These are phyloP conservation scores for Pisolithus albus DNA, from an alignment of 768 basidiomycete species.

Conservation along the genomic window DNA sequence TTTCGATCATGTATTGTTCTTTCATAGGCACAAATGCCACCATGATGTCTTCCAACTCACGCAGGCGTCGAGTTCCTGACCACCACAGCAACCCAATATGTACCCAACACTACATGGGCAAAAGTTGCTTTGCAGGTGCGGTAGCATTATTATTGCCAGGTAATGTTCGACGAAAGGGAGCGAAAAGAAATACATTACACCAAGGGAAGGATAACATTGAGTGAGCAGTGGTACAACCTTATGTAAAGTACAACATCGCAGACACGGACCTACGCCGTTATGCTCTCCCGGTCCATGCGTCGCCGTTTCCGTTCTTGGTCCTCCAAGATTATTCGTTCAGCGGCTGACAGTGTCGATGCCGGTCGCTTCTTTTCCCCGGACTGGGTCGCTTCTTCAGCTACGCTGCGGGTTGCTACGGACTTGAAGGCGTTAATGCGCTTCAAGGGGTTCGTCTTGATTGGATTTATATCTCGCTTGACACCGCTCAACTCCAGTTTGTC, in stretches of 20 bases:
- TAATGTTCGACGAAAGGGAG: no score
- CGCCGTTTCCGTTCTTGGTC: slow-evolving; percentile 87
- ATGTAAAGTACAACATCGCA: slow-evolving; percentile 2
- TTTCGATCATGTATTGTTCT: no score
- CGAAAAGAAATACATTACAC: no score
- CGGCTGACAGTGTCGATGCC: slow-evolving; percentile 65
- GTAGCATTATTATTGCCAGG: no score
- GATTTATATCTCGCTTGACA: slow-evolving; percentile 39
- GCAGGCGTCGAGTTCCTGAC: slow-evolving; percentile 51
- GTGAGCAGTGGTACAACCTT: slow-evolving; percentile 3
- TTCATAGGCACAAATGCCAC: no score
- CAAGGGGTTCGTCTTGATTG: slow-evolving; percentile 59
- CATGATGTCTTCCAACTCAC: slow-evolving; percentile 14
- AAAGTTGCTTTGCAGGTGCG: no score
- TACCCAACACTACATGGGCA: no score
- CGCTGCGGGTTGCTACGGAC: slow-evolving; percentile 31
- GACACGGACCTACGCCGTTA: slow-evolving; percentile 1
- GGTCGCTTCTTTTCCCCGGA: slow-evolving; percentile 54
- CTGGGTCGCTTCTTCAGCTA: slow-evolving; percentile 23
- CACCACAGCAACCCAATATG: no score
- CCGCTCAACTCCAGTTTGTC: slow-evolving; percentile 56
- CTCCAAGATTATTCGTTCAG: slow-evolving; percentile 81
- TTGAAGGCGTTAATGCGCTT: slow-evolving; percentile 77
- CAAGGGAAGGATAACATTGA: no score
- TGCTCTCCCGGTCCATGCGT: slow-evolving; percentile 23